Evolutionary conservation across 768 basidiomycete genomes (phyloP).

Genomic region (Scleroderma bovista): DNA sequence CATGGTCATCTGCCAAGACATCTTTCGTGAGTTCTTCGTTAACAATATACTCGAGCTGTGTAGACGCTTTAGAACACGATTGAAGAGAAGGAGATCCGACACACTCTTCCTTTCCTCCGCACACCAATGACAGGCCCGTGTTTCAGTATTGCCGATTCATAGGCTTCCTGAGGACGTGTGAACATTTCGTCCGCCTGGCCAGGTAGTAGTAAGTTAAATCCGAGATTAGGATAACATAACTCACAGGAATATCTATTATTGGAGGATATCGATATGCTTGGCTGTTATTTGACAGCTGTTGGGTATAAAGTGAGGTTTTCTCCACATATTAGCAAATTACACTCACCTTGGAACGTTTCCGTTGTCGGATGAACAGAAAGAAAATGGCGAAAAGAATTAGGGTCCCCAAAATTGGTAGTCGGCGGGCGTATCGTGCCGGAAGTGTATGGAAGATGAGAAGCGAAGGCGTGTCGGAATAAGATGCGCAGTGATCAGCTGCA

Average conservation of each 20-base stretch:
- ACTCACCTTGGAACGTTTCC: background rate
- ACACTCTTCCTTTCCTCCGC: slow-evolving; percentile 23
- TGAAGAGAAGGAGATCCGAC: background rate
- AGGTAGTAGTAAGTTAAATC: background rate
- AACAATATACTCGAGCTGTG: slow-evolving; percentile 32
- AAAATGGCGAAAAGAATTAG: background rate
- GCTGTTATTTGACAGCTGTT: background rate
- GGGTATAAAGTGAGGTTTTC: background rate
- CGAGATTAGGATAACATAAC: background rate
- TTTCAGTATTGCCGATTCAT: slow-evolving; percentile 24
- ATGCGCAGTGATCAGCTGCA: no score
- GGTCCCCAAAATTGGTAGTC: background rate
- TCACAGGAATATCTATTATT: background rate
- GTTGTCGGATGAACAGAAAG: background rate
- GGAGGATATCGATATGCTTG: background rate
- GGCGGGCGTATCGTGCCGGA: no score
- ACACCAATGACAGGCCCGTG: slow-evolving; percentile 30
- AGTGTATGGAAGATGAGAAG: no score
- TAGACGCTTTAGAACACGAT: background rate
- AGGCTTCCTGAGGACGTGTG: slow-evolving; percentile 24
- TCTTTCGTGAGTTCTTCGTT: slow-evolving; percentile 20
- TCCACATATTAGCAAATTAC: background rate
- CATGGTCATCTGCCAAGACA: slow-evolving; percentile 23
- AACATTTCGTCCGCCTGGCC: slow-evolving; percentile 19
- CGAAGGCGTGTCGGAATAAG: no score